These are phyloP conservation scores for Aspergillus bridgeri DNA, from an alignment of 495 filamentous ascomycete species.

Conservation along the genomic window DNA sequence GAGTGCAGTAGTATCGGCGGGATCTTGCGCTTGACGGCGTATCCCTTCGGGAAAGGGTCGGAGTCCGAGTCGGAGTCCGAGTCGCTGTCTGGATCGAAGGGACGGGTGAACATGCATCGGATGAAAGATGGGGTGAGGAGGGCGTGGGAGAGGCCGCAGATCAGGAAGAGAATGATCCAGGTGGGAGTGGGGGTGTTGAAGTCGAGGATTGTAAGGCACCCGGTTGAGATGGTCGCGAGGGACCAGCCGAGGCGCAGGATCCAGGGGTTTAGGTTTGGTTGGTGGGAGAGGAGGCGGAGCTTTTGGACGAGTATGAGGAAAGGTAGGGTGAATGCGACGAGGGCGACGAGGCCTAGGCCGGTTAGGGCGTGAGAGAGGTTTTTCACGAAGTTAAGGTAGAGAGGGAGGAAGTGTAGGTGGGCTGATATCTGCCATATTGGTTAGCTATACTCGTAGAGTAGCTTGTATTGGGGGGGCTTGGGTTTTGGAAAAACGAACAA, in stretches of 20 bases:
- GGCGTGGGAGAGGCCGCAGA: conserved; percentile 53
- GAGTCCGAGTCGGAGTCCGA: not conserved
- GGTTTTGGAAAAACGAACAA: conserved; percentile 35
- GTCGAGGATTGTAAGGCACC: conserved; percentile 50
- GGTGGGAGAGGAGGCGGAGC: conserved; percentile 7
- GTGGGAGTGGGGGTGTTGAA: conserved; percentile 37
- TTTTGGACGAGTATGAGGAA: conserved; percentile 42
- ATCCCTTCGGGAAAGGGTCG: not conserved
- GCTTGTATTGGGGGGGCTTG: conserved; percentile 8
- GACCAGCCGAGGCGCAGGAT: conserved; percentile 55
- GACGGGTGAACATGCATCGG: conserved; percentile 39
- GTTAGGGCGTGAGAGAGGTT: conserved; percentile 50
- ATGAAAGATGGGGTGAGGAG: conserved; percentile 51
- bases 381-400: conserved; percentile 63
- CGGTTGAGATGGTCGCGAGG: conserved; percentile 42
- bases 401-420: conserved; percentile 58
- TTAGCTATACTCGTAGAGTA: conserved; percentile 4
- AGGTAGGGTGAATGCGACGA: conserved; percentile 41
- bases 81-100: conserved; percentile 8
- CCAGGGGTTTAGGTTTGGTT: conserved; percentile 46
- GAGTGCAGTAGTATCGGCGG: conserved; percentile 46
- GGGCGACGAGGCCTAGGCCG: conserved; percentile 54
- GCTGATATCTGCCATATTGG: conserved; percentile 31
- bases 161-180: conserved; percentile 53
- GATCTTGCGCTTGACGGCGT: conserved; percentile 4